Conservation (phyloP, 768 basidiomycete genomes). For the Panellus pusillus region DNA sequence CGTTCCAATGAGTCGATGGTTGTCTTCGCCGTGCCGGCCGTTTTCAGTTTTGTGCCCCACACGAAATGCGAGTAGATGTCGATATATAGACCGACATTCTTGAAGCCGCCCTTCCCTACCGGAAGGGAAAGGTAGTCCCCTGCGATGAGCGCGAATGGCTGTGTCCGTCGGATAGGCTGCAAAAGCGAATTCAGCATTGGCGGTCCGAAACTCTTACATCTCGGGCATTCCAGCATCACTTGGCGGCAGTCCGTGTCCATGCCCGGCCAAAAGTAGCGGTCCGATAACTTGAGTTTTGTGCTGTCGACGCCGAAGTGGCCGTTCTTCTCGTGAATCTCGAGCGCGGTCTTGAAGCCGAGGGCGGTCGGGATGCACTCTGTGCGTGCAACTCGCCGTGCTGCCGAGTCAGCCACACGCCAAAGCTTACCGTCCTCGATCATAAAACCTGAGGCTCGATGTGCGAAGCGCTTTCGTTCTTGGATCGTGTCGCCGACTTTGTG, state of each 20-base stretch:
- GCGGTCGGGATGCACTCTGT: constrained; percentile 11
- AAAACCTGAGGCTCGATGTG: neutral
- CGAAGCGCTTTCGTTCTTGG: neutral
- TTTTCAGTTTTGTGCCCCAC: constrained; percentile 24
- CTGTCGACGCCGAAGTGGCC: too few relatives aligned
- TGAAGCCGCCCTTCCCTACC: too few relatives aligned
- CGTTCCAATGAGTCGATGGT: constrained; percentile 8
- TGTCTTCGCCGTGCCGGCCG: neutral
- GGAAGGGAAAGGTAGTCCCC: too few relatives aligned
- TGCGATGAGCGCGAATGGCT: constrained; percentile 31
- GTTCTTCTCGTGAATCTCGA: too few relatives aligned
- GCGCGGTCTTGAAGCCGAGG: constrained; percentile 8
- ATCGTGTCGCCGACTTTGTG: constrained; percentile 12
- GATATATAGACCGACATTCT: too few relatives aligned
- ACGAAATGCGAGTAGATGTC: constrained; percentile 19
- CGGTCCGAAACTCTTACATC: constrained; percentile 28
- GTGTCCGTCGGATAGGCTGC: constrained; percentile 27
- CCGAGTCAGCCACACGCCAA: constrained; percentile 4
- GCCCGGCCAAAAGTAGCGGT: too few relatives aligned
- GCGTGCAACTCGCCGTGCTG: constrained; percentile 2
- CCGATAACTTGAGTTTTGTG: too few relatives aligned
- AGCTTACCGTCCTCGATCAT: too few relatives aligned
- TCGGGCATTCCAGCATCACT: too few relatives aligned
- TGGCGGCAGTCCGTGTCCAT: too few relatives aligned
- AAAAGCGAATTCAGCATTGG: constrained; percentile 29